Evolutionary conservation across 2,329 filamentous ascomycete genomes (phyloP), one percentile per base, ranked within the genome.

Genomic region (Diaporthe velutina): DNA sequence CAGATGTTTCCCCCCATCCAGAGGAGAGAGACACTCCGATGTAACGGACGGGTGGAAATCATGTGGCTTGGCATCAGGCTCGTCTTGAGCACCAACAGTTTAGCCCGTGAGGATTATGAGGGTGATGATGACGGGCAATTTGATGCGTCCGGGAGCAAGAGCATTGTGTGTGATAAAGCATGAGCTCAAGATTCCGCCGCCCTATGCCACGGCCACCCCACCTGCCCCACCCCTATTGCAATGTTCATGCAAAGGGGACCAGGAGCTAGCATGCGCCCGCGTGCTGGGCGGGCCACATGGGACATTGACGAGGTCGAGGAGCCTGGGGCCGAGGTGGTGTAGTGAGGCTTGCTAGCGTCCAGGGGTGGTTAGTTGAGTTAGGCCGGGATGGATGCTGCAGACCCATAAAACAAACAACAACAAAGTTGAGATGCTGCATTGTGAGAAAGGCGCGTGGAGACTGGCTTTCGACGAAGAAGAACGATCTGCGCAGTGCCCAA

Each of bases 131-230:
- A 50, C 45, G 45, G 40, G 25, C 50, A 25, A 52, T 50, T 35
- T 50, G 40, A 67, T 50, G 30, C 42, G 61, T 50, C 61, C 61
- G 28, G 45, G 42, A 67, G 61, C 61, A 35, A 38, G 25, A 40
- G 61, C 57, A 64, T 30, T 28, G 58, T 22, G 61, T 67, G 61
- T 25, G 61, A 50, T 38, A 50, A 67, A 52, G 61, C 61, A 67
- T 67, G 61, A 67, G 61, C 61, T 67, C 61, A 67, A 67, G 61
- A 67, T 67, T 67, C 61, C 61, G 61, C 61, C 61, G 45, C 61
- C 61, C 61, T 67, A 67, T 67, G 61, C 61, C 42, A 48, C 50
- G 42, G 60, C 28, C 28, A 66, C 61, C 42, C 61, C 30, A 38
- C 61, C 42, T 67, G 61, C 61, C 61, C 45, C 42, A 67, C 61